phyloP scores from a whole-genome alignment of 257 asterid species.

The Craterostigma plantagineum region DNA sequence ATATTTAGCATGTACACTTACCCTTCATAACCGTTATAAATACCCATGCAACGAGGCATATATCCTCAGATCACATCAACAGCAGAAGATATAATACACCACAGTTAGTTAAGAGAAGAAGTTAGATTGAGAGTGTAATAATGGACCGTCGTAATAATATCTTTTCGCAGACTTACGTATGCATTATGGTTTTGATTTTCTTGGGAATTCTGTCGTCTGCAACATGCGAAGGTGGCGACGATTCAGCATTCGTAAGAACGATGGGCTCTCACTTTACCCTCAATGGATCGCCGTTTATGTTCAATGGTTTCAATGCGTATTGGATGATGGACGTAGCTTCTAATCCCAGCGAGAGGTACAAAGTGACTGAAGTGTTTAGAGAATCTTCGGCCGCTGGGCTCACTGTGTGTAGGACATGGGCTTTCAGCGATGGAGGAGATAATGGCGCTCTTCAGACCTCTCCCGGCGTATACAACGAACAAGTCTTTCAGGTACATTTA shows the following conservation, averaged over 20 bases:
- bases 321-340: slow-evolving; percentile 6
- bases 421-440: slow-evolving; percentile 2
- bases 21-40: no score
- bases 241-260: slow-evolving; percentile 1
- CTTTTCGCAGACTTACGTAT: no score
- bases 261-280: not conserved
- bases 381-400: slow-evolving; percentile 1
- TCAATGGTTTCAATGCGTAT: slow-evolving; percentile 3
- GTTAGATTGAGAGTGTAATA: no score
- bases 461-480: slow-evolving; percentile 2
- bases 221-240: no score
- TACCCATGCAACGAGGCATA: no score
- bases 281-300: slow-evolving; percentile 1
- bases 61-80: no score
- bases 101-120: no score
- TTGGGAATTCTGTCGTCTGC: no score
- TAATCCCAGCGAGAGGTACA: not conserved
- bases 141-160: no score
- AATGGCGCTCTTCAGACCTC: not conserved
- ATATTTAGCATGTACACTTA: no score
- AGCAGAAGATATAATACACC: no score
- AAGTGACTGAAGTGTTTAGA: not conserved
- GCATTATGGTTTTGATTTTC: no score
- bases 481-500: not conserved
- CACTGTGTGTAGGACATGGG: slow-evolving; percentile 4